These are phyloP conservation scores for Parathielavia hyrcaniae DNA, from an alignment of 495 filamentous ascomycete species.

Conservation along the genomic window DNA sequence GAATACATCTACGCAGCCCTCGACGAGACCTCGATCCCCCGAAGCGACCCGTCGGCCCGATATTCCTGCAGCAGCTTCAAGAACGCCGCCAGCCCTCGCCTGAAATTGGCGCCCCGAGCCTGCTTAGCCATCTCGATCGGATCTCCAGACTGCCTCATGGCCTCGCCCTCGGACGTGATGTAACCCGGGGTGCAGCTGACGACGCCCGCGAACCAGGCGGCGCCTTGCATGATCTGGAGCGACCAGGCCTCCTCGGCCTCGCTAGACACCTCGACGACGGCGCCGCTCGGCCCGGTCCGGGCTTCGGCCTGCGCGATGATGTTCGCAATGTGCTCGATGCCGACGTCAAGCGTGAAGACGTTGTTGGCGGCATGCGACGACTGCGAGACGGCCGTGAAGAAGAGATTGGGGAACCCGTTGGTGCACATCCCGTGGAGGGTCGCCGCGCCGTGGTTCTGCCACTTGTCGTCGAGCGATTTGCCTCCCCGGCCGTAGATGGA, in stretches of 20 bases:
- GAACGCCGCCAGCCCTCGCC: slow-evolving; percentile 28
- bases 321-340: slow-evolving; percentile 40
- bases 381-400: slow-evolving; percentile 42
- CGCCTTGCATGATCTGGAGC: slow-evolving; percentile 36
- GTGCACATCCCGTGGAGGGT: slow-evolving; percentile 46
- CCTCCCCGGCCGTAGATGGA: slow-evolving; percentile 40
- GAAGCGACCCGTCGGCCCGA: slow-evolving; percentile 31
- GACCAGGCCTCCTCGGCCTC: slow-evolving; percentile 46
- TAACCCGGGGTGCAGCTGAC: slow-evolving; percentile 54
- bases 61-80: slow-evolving; percentile 29
- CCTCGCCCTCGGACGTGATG: slow-evolving; percentile 45
- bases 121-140: slow-evolving; percentile 32
- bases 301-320: slow-evolving; percentile 42
- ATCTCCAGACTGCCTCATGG: slow-evolving; percentile 13
- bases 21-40: slow-evolving; percentile 20
- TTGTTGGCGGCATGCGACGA: slow-evolving; percentile 38
- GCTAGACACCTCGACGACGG: slow-evolving; percentile 39
- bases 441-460: slow-evolving; percentile 28
- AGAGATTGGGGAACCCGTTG: slow-evolving; percentile 50
- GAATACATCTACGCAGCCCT: not conserved
- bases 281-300: slow-evolving; percentile 22
- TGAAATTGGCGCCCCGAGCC: slow-evolving; percentile 22
- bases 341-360: slow-evolving; percentile 36
- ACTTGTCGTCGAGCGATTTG: slow-evolving; percentile 41
- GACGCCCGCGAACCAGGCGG: slow-evolving; percentile 35